Conservation (phyloP, 2,329 filamentous ascomycete species). For the Colletotrichum plurivorum region DNA sequence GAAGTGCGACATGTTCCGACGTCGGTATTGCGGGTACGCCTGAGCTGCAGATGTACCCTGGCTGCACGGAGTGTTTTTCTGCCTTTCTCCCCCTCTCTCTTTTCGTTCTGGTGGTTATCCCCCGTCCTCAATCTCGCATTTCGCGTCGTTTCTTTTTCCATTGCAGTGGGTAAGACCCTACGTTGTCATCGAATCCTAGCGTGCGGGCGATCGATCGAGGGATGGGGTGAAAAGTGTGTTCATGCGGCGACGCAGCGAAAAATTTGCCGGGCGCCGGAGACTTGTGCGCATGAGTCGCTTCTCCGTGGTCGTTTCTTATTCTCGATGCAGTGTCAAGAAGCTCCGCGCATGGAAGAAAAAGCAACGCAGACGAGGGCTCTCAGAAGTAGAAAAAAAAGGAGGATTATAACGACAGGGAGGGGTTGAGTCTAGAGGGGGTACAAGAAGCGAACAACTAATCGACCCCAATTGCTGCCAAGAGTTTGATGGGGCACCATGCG, state of each 20-base stretch:
- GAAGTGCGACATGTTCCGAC: conserved; percentile 20
- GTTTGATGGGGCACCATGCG: not conserved
- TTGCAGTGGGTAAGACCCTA: too few relatives aligned
- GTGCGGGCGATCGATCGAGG: conserved; percentile 35
- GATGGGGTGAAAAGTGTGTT: conserved; percentile 10
- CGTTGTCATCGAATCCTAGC: conserved; percentile 27
- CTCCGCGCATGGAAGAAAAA: conserved; percentile 3
- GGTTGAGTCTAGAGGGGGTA: not conserved
- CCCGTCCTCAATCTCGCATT: conserved; percentile 2
- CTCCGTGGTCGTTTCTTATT: conserved; percentile 18
- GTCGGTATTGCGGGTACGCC: conserved; percentile 13
- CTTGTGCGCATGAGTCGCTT: not conserved
- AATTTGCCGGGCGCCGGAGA: not conserved
- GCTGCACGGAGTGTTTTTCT: too few relatives aligned
- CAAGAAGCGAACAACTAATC: conserved; percentile 11
- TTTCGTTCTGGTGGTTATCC: conserved; percentile 4
- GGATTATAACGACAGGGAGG: not conserved
- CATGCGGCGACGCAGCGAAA: too few relatives aligned
- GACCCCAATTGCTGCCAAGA: conserved; percentile 16
- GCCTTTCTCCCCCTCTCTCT: too few relatives aligned
- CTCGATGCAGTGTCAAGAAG: not conserved
- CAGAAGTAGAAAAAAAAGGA: not conserved
- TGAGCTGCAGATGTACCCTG: conserved; percentile 15
- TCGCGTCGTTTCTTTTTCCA: conserved; percentile 3
- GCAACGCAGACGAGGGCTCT: not conserved